Evolutionary conservation across 805 yeast genomes (phyloP), one percentile per base, ranked within the genome.

Genomic region (Ogataea nakhonphanomensis): DNA sequence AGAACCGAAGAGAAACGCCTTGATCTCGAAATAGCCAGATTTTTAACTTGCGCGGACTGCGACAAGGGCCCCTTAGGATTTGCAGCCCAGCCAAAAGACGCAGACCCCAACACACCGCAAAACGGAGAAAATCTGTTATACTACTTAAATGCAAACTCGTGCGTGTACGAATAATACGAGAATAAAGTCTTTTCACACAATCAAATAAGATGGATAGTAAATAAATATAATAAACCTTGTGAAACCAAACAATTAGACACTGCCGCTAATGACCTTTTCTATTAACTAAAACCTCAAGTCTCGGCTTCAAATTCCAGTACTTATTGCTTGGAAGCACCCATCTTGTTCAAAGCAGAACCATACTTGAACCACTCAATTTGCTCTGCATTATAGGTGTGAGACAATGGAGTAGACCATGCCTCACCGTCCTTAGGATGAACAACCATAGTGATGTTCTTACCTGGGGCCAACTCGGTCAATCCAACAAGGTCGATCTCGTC

Each of bases 281-380:
- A 45, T 45, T 38, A 43, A 45, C 45, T 39, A 39, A 39, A 42
- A 32, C 22, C 13, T 13, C 25, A 15, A 21, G 35, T 25, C 23
- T 26, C 33, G 32, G 17, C 26, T 25, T 24, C 33, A n/a, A 28
- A n/a, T 33, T 28, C 29, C 39, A 30, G 34, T 35, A 25, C 38
- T 50, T 55, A 50, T 41, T 56, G 45, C 37, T 42, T 47, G 38
- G 45, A 40, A 39, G 62, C 55, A 50, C 61, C 61, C 68, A 89
- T 87, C 78, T 84, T 87, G 87, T 93, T 93, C 74, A 93, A 83
- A 68, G 99, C 99, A 58, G 97, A 89, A 76, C 99, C 99, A 61
- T 84, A 81, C 79, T 87, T 91, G 85, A 91, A 91, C 98, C 98
- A 91, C 67, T 87, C 97, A 65, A 91, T 85, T 78, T 91, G 99